Percentiles rank a stretch among this genome's conserved stretches.
Evolutionary conservation across 495 filamentous ascomycete species (phyloP).

Genomic region (Rhypophila decipiens): DNA sequence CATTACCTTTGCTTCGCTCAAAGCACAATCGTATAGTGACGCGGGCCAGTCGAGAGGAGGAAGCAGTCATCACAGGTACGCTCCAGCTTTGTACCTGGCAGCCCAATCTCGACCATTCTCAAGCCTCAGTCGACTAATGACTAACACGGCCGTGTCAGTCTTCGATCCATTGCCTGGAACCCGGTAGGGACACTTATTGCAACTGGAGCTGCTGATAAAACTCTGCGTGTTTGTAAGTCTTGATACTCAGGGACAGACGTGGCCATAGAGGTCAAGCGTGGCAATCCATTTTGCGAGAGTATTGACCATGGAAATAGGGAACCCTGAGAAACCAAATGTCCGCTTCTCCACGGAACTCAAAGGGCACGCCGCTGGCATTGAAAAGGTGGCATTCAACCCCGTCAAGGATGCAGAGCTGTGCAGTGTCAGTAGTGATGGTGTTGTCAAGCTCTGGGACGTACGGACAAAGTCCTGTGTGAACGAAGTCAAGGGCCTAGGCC

Average conservation of each 20-base stretch:
- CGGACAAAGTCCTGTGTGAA: constrained; percentile 71
- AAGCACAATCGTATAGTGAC: constrained; percentile 59
- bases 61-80: constrained; percentile 13
- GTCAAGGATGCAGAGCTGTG: constrained; percentile 81
- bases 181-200: constrained; percentile 80
- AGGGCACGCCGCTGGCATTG: constrained; percentile 69
- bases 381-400: constrained; percentile 87
- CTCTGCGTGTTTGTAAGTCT: constrained; percentile 61
- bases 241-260: too few relatives aligned
- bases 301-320: too few relatives aligned
- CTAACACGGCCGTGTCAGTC: constrained; percentile 16
- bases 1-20: constrained; percentile 48
- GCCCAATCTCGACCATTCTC: not conserved
- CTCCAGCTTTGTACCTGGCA: not conserved
- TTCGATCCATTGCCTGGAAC: constrained; percentile 82
- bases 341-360: constrained; percentile 81
- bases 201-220: constrained; percentile 74
- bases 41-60: constrained; percentile 30
- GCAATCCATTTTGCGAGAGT: too few relatives aligned
- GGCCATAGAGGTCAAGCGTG: too few relatives aligned
- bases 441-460: constrained; percentile 90
- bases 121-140: not conserved
- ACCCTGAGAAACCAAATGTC: constrained; percentile 75
- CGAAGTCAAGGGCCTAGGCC: constrained; percentile 72
- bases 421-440: constrained; percentile 77